Evolutionary conservation across 345 rosid species (phyloP).

Genomic region (Euclidium syriacum): DNA sequence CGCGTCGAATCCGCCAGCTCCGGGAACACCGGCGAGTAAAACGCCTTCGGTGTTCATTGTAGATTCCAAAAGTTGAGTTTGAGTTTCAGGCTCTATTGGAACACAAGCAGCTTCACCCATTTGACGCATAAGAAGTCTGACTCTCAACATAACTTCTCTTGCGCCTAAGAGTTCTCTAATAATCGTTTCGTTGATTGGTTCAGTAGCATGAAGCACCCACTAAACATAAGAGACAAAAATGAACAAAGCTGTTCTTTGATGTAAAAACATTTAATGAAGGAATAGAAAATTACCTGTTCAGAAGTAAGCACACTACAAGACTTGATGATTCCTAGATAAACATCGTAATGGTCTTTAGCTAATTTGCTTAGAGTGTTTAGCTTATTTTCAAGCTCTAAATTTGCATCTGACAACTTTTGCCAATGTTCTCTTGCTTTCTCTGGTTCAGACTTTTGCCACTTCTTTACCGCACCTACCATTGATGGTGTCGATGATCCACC

Average conservation of each 20-base stretch:
- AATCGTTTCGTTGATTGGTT: constrained; percentile 52
- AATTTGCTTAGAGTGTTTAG: constrained; percentile 57
- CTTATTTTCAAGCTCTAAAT: constrained; percentile 66
- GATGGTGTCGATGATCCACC: constrained; percentile 99
- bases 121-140: constrained; percentile 67
- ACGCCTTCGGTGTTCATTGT: constrained; percentile 87
- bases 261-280: not conserved
- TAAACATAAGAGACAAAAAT: constrained; percentile 36
- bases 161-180: constrained; percentile 60
- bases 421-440: constrained; percentile 69
- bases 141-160: constrained; percentile 66
- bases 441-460: constrained; percentile 90
- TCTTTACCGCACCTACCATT: constrained; percentile 96
- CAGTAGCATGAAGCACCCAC: constrained; percentile 73
- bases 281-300: constrained; percentile 51
- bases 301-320: constrained; percentile 60
- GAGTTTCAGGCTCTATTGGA: constrained; percentile 87
- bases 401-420: constrained; percentile 73
- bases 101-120: constrained; percentile 90
- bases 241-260: constrained; percentile 8
- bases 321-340: constrained; percentile 52
- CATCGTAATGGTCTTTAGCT: constrained; percentile 69
- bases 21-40: constrained; percentile 89
- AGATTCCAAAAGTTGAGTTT: constrained; percentile 67
- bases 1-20: constrained; percentile 98